These are phyloP conservation scores for Phlebiopsis flavidoalba DNA, from an alignment of 768 basidiomycete species.

Conservation along the genomic window DNA sequence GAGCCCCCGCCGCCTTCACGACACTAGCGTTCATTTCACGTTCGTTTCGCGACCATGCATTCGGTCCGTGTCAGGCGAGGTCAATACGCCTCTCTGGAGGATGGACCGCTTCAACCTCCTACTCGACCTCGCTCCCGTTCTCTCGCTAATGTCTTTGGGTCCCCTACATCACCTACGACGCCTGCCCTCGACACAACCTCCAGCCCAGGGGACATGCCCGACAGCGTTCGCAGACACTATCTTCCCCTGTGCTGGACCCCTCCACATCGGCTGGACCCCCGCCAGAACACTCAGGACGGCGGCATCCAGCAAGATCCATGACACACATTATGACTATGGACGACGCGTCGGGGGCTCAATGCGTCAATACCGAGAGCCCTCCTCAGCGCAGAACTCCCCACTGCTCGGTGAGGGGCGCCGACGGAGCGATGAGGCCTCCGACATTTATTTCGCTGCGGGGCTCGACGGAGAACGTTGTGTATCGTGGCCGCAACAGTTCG, in stretches of 20 bases:
- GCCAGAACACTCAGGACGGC: background rate
- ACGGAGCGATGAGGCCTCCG: constrained; percentile 3
- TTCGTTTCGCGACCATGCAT: constrained; percentile 31
- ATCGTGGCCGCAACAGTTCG: constrained; percentile 26
- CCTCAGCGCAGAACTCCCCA: background rate
- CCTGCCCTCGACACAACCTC: background rate
- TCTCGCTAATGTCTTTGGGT: constrained; percentile 9
- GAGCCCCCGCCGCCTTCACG: background rate
- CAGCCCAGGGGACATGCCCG: constrained; percentile 1
- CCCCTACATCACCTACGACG: background rate
- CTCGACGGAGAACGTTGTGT: constrained; percentile 34
- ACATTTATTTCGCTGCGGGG: constrained; percentile 34
- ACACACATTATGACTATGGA: constrained; percentile 21
- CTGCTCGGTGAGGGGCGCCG: background rate
- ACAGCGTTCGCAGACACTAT: constrained; percentile 7
- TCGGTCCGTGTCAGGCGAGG: constrained; percentile 41
- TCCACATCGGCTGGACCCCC: background rate
- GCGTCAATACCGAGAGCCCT: background rate
- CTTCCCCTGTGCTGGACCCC: background rate
- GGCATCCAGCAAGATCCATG: constrained; percentile 20
- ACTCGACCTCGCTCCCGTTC: constrained; percentile 16
- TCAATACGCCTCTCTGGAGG: constrained; percentile 16
- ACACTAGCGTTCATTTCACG: background rate
- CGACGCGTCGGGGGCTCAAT: background rate
- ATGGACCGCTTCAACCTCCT: background rate